Evolutionary conservation across 345 rosid species (phyloP), one percentile per base, ranked within the genome.

Genomic region (Eucalyptus tenuipes): DNA sequence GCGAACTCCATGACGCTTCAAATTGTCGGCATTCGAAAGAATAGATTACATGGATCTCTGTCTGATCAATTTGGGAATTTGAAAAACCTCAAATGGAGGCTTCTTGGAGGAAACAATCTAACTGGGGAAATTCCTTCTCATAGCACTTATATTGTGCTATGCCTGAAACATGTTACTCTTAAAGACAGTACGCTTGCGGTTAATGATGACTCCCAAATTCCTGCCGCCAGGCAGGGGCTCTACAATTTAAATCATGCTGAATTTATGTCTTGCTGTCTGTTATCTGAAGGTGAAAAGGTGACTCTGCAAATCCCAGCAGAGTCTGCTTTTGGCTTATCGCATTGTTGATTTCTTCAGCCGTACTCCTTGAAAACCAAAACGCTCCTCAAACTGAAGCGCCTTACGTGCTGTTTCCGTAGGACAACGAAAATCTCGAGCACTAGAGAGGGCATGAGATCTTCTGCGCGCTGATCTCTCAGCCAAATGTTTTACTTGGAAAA

Each of bases 101-200:
- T 91, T 88, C 92, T 94, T 20, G 94, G 95, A 86, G 88, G 87
- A 86, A 95, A 93, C 91, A 89, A 87, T 86, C 47, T 95, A 75
- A 90, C 92, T 3, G 97, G 97, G 87, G 92, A 89, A 88, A 90
- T 95, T 88, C 95, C 95, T 81, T 79, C 85, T 88, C 75, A n/a
- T 71, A 10, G 27, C 81, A 33, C 42, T 37, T 71, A 10, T 71
- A 71, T 10, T 71, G 37, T 18, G 45, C 45, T 12, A 37, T 10
- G 45, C 81, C 81, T 71, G 81, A 37, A 71, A 18, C 81, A 71
- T 71, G 45, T 71, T 37, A 71, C 44, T 37, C 25, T 71, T 37
- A 45, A 71, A 71, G 44, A 71, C 81, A 1, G 45, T 37, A 18
- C 7, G 33, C 20, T 64, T n/a, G 33, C 31, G 1, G 75, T 64